Percentiles rank a stretch among this genome's conserved stretches.
Evolutionary conservation across 176 grass and related monocot species (phyloP).

Genomic region (Panicum miliaceum): DNA sequence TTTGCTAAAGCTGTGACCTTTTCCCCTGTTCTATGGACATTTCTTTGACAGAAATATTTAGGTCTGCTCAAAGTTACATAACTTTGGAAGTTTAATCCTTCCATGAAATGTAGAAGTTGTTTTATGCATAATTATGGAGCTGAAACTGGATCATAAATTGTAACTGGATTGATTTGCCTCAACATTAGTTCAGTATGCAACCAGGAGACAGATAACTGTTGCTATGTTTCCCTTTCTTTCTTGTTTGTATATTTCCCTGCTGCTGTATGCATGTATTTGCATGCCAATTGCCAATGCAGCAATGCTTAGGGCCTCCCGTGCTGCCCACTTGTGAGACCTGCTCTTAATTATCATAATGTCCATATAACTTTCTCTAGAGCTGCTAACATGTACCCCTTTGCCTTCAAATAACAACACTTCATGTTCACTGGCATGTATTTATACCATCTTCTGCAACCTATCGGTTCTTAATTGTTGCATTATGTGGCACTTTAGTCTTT

Average conservation of each 20-base stretch:
- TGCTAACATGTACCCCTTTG: not conserved
- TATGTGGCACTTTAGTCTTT: constrained; percentile 11
- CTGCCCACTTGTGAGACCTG: not conserved
- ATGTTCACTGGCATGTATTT: not conserved
- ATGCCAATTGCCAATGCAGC: not conserved
- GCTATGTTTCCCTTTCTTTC: not conserved
- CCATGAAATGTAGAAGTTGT: not conserved
- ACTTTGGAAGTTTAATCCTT: constrained; percentile 16
- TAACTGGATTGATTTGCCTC: not conserved
- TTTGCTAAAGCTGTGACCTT: not conserved
- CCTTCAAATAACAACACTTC: constrained; percentile 11
- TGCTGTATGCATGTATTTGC: not conserved
- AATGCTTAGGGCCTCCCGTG: not conserved
- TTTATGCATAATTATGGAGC: constrained; percentile 2
- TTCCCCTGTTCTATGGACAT: not conserved
- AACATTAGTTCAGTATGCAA: not conserved
- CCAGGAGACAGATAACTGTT: not conserved
- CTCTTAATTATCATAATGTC: not conserved
- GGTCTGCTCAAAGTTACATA: constrained; percentile 16
- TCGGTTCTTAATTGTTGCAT: not conserved
- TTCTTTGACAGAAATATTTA: constrained; percentile 21
- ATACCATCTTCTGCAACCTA: constrained; percentile 3
- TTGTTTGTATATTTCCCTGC: not conserved
- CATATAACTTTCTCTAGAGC: not conserved
- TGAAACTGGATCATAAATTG: not conserved